phyloP scores from a whole-genome alignment of 2,329 filamentous ascomycete genomes.

The Phaeophleospora eucalypticola region DNA sequence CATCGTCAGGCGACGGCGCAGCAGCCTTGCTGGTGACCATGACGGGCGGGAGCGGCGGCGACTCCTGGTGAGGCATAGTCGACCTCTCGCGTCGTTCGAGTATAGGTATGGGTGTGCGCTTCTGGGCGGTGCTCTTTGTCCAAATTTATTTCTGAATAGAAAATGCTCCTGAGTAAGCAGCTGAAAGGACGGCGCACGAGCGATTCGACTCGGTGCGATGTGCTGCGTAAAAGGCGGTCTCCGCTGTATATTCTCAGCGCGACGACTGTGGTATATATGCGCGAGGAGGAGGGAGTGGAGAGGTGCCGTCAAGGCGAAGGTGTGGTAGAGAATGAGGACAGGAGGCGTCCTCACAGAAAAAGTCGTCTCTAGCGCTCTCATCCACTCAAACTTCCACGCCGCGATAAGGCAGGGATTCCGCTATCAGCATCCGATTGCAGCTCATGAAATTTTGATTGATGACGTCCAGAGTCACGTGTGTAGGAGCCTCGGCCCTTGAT shows the following conservation, averaged over 20 bases:
- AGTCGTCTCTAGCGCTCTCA: not conserved
- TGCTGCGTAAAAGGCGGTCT: not conserved
- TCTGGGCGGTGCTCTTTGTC: not conserved
- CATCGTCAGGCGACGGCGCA: slow-evolving; percentile 45
- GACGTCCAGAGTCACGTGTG: too few relatives aligned
- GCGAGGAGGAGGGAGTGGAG: not conserved
- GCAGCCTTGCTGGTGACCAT: slow-evolving; percentile 43
- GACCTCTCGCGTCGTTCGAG: not conserved
- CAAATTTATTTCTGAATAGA: not conserved
- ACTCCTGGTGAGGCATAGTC: slow-evolving; percentile 49
- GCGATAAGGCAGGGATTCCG: not conserved
- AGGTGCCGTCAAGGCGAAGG: not conserved
- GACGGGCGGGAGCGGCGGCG: slow-evolving; percentile 46
- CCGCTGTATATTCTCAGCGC: not conserved
- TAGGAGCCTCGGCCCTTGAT: too few relatives aligned
- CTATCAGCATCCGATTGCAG: too few relatives aligned
- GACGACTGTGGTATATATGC: not conserved
- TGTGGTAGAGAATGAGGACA: not conserved
- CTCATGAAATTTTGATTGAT: too few relatives aligned
- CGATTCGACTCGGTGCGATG: not conserved
- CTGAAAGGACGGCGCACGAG: not conserved
- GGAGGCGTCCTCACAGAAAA: not conserved
- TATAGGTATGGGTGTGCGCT: not conserved
- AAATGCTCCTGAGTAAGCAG: not conserved
- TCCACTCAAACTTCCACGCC: not conserved